A percentile compares a stretch with the other conserved stretches of the same genome.
These are phyloP conservation scores for Suillus paluster DNA, from an alignment of 768 basidiomycete genomes.

Conservation along the genomic window DNA sequence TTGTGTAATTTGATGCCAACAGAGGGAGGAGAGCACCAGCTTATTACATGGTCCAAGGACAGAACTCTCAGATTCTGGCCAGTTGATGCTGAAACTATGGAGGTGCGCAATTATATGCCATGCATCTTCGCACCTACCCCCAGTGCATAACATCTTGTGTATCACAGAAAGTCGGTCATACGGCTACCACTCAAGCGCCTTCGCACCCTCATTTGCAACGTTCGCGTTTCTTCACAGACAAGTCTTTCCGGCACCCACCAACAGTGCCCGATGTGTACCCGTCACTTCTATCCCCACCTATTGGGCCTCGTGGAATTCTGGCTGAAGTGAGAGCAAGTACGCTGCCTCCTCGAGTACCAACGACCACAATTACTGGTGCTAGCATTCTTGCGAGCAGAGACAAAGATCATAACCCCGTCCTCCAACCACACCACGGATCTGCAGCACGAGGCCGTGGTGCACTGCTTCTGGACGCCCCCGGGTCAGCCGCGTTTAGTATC, in stretches of 20 bases:
- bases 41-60: slow-evolving; percentile 88
- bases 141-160: background rate
- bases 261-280: slow-evolving; percentile 41
- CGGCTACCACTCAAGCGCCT: slow-evolving; percentile 28
- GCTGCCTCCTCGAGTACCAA: slow-evolving; percentile 28
- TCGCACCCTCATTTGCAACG: slow-evolving; percentile 24
- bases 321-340: slow-evolving; percentile 70
- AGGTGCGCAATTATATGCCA: slow-evolving; percentile 45
- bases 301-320: slow-evolving; percentile 68
- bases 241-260: slow-evolving; percentile 64
- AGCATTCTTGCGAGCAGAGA: background rate
- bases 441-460: slow-evolving; percentile 36
- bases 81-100: slow-evolving; percentile 68
- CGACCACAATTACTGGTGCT: slow-evolving; percentile 2
- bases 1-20: background rate
- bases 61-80: slow-evolving; percentile 93
- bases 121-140: slow-evolving; percentile 15
- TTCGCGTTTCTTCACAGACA: slow-evolving; percentile 19
- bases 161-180: slow-evolving; percentile 54
- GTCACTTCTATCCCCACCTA: slow-evolving; percentile 61
- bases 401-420: slow-evolving; percentile 22
- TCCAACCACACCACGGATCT: slow-evolving; percentile 40
- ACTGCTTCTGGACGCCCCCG: slow-evolving; percentile 38
- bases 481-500: slow-evolving; percentile 26
- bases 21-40: slow-evolving; percentile 60